Base-by-base conservation (phyloP, 768 basidiomycete genomes). In the Rubroboletus pulcherrimus region DNA sequence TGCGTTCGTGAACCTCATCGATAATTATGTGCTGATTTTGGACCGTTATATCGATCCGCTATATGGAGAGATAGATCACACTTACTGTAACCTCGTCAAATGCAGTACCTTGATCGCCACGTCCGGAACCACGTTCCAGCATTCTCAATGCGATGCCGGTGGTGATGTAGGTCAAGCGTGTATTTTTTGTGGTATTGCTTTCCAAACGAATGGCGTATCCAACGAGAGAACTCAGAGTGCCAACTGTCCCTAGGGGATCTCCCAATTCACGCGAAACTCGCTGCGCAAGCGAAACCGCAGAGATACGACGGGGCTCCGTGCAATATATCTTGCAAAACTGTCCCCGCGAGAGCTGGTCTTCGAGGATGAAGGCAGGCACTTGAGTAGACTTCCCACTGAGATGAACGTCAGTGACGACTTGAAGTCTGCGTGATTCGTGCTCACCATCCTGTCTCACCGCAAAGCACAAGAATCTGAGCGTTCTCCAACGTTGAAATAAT, bases 1-100 rank as follows among this genome's bases (percentile, higher is more conserved):
- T 92, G 21, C 96, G 86, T 75, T 99, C 96, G 65, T 99, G 96
- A 45, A 97, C 92, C 86, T 99, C 96, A 62, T 99, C 96, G 41
- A 98, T 88, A 56, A 99, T 88, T 67, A 99, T 86, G 66, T 97
- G 94, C 91, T 93, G 50, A 17, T 37, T 58, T 51, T 37, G 24
- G 15, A 12, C 26, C 48, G 21, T 60, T 41, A 48, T 24, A 52
- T 21, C 11, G 33, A 37, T 47, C 37, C 34, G 39, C 26, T 46
- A 57, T 35, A 26, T 33, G 34, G 10, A 56, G 48, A 54, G 50
- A 51, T 42, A 39, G 41, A 48, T 45, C n/a, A 19, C 35, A 60
- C 81, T 71, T 62, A 92, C 93, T n/a, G 97, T 98, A 52, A 98
- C 85, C 59, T 98, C 95, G 66, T 96, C 93, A 59, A 98, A 91